phyloP scores from a whole-genome alignment of 495 filamentous ascomycete genomes.

The Lasiosphaeria ovina region DNA sequence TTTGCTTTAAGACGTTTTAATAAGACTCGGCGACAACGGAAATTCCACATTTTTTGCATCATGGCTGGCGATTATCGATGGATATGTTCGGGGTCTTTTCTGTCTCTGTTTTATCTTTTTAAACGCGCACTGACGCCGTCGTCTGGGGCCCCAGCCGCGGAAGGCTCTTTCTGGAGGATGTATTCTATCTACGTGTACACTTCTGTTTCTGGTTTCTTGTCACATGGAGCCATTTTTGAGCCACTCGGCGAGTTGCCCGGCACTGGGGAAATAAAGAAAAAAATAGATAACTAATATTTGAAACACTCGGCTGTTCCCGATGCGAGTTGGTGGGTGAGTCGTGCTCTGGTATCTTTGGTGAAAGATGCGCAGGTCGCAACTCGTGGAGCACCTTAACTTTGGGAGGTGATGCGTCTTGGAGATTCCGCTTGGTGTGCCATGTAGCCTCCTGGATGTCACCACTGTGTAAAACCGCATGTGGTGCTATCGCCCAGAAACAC shows the following conservation, averaged over 20 bases:
- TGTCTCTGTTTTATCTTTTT: background rate
- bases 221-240: background rate
- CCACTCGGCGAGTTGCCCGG: background rate
- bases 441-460: too few relatives aligned
- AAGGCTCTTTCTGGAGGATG: background rate
- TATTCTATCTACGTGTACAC: conserved; percentile 1
- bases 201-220: background rate
- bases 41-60: conserved; percentile 5
- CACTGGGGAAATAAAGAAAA: background rate
- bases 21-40: background rate
- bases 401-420: too few relatives aligned
- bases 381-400: too few relatives aligned
- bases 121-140: background rate
- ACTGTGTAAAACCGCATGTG: too few relatives aligned
- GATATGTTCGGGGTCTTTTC: background rate
- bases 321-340: too few relatives aligned
- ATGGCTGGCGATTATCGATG: background rate
- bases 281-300: conserved; percentile 2
- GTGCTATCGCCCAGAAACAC: too few relatives aligned
- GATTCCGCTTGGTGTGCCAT: too few relatives aligned
- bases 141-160: background rate
- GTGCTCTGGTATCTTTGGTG: too few relatives aligned
- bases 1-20: background rate
- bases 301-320: background rate
- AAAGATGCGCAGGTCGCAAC: too few relatives aligned